phyloP scores from a whole-genome alignment of 1,284 basidiomycete species.

The Pulveroboletus sp. region DNA sequence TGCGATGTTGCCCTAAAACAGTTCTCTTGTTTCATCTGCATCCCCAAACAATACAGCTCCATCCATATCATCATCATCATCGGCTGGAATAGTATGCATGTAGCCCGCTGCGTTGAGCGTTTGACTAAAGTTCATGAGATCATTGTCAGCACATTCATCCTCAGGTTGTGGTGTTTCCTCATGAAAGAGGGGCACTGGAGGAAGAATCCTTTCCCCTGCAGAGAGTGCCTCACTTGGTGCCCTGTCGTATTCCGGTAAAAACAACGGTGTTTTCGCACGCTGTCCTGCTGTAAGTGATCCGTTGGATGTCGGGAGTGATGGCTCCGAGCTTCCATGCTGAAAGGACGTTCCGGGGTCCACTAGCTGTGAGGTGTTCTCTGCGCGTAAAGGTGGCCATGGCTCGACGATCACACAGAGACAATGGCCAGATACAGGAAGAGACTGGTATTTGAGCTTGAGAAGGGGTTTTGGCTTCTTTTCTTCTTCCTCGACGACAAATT shows the following conservation, averaged over 20 bases:
- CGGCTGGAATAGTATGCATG: slow-evolving; percentile 48
- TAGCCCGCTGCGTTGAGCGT: slow-evolving; percentile 57
- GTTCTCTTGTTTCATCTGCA: slow-evolving; percentile 66
- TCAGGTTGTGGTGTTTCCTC: slow-evolving; percentile 33
- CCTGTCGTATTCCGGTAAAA: slow-evolving; percentile 58
- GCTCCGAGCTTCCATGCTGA: slow-evolving; percentile 35
- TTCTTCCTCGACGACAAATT: slow-evolving; percentile 44
- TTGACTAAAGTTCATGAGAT: slow-evolving; percentile 73
- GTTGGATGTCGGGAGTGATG: slow-evolving; percentile 30
- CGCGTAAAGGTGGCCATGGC: slow-evolving; percentile 59
- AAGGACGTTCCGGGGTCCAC: slow-evolving; percentile 26
- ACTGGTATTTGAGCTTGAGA: slow-evolving; percentile 60
- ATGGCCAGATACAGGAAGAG: slow-evolving; percentile 61
- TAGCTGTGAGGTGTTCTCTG: slow-evolving; percentile 36
- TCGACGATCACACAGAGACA: slow-evolving; percentile 77
- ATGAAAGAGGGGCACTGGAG: slow-evolving; percentile 45
- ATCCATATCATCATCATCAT: slow-evolving; percentile 75
- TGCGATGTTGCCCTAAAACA: slow-evolving; percentile 35
- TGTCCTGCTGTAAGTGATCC: slow-evolving; percentile 10
- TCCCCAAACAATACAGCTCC: slow-evolving; percentile 72
- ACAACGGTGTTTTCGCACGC: slow-evolving; percentile 55
- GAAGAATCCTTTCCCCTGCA: slow-evolving; percentile 28
- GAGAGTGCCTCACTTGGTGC: slow-evolving; percentile 37
- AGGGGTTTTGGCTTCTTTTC: slow-evolving; percentile 70
- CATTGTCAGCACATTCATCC: slow-evolving; percentile 38